These are phyloP conservation scores for Trichoderma asperelloides DNA, from an alignment of 495 filamentous ascomycete genomes.

Conservation along the genomic window DNA sequence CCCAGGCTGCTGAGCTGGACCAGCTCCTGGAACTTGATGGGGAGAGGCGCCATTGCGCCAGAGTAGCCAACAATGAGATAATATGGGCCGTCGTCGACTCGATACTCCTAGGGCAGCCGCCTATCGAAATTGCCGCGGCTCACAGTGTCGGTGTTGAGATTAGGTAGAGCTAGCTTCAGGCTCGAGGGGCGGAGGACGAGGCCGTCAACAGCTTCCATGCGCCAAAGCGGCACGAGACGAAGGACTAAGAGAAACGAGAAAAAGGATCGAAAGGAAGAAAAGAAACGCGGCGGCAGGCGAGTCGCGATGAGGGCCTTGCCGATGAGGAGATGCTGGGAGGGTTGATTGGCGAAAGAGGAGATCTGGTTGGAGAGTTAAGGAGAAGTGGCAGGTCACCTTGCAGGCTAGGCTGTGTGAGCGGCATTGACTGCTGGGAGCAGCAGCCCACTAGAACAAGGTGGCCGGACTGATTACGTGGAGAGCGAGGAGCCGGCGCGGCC, in stretches of 20 bases:
- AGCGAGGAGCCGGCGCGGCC: not conserved
- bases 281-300: not conserved
- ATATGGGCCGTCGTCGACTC: constrained; percentile 7
- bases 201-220: constrained; percentile 11
- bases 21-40: constrained; percentile 93
- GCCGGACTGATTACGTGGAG: constrained; percentile 4
- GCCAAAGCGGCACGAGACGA: constrained; percentile 9
- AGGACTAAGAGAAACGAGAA: not conserved
- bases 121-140: not conserved
- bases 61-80: constrained; percentile 8
- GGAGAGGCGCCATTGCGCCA: constrained; percentile 45
- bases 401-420: no score
- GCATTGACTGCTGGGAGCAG: not conserved
- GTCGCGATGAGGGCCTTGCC: constrained; percentile 4
- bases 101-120: constrained; percentile 8
- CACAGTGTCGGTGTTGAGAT: not conserved
- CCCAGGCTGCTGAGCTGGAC: constrained; percentile 73
- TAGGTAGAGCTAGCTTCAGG: constrained; percentile 6
- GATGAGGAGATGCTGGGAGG: not conserved
- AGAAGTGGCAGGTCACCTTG: constrained; percentile 6
- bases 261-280: constrained; percentile 5
- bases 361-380: constrained; percentile 4
- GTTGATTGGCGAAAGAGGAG: constrained; percentile 6
- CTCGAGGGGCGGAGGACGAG: not conserved
- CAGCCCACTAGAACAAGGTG: constrained; percentile 8